Evolutionary conservation across 345 rosid genomes (phyloP).

Genomic region (Eucalyptus curtisii): DNA sequence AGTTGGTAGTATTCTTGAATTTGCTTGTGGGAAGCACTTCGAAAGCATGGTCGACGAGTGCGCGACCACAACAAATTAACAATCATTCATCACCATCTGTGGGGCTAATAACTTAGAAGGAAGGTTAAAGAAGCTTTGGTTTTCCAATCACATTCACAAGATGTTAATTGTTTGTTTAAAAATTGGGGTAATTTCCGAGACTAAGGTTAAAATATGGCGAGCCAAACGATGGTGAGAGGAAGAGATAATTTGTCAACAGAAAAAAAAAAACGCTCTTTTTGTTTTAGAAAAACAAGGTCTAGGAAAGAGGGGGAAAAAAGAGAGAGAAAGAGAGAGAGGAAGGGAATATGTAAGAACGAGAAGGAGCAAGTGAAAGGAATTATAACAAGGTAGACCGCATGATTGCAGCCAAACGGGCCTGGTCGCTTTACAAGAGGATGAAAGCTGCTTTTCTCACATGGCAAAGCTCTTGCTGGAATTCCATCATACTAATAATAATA

Average conservation of each 20-base stretch:
- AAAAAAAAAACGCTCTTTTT: not conserved
- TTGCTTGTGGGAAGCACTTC: not conserved
- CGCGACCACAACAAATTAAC: not conserved
- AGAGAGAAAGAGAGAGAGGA: slow-evolving; percentile 10
- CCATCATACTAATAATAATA: not conserved
- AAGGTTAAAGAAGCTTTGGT: not conserved
- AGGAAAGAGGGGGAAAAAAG: not conserved
- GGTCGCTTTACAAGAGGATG: slow-evolving; percentile 60
- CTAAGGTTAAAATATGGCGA: not conserved
- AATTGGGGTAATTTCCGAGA: not conserved
- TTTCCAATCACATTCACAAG: not conserved
- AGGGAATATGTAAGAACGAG: not conserved
- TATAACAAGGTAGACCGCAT: slow-evolving; percentile 56
- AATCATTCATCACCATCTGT: not conserved
- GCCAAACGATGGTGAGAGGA: not conserved
- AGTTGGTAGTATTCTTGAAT: not conserved
- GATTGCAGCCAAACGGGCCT: slow-evolving; percentile 87
- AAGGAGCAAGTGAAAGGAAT: slow-evolving; percentile 9
- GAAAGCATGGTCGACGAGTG: not conserved
- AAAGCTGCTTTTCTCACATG: slow-evolving; percentile 85
- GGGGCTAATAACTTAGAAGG: not conserved
- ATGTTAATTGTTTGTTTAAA: not conserved
- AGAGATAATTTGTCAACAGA: not conserved
- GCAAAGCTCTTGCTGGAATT: not conserved
- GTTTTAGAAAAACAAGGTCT: not conserved